Conservation (phyloP, 1,284 basidiomycete species). For the Coniferiporia sulphurascens region DNA sequence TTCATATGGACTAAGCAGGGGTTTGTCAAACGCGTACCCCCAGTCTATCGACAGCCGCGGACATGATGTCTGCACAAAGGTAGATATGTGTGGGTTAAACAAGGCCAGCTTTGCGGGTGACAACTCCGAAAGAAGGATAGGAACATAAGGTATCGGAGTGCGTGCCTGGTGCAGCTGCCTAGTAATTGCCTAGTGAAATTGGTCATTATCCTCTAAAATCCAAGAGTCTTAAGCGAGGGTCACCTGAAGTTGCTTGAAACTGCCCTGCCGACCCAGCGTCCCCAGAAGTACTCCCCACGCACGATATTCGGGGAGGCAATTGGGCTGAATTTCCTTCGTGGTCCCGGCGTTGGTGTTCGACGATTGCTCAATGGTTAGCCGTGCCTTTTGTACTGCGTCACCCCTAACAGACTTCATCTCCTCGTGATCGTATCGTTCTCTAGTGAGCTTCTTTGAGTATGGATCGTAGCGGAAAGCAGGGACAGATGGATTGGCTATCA, state of each 20-base stretch:
- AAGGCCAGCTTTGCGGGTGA: slow-evolving; percentile 91
- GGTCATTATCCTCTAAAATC: neutral
- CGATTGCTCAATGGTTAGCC: slow-evolving; percentile 47
- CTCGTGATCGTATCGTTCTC: slow-evolving; percentile 87
- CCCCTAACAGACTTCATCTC: slow-evolving; percentile 80
- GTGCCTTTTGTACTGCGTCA: slow-evolving; percentile 75
- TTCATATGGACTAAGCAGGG: slow-evolving; percentile 93
- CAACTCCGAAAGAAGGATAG: slow-evolving; percentile 91
- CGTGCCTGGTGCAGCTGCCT: slow-evolving; percentile 53
- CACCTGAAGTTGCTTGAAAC: slow-evolving; percentile 81
- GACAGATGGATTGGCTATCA: slow-evolving; percentile 97
- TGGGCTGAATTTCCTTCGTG: neutral
- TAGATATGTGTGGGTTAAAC: slow-evolving; percentile 76
- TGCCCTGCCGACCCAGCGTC: slow-evolving; percentile 93
- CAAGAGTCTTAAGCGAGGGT: slow-evolving; percentile 15
- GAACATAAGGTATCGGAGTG: slow-evolving; percentile 70
- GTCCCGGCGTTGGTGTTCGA: slow-evolving; percentile 8
- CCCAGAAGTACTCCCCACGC: slow-evolving; percentile 95
- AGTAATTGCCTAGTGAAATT: slow-evolving; percentile 62
- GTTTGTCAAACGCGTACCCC: slow-evolving; percentile 92
- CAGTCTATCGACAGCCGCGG: slow-evolving; percentile 96
- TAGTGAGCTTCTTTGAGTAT: slow-evolving; percentile 94
- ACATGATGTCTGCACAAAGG: slow-evolving; percentile 95
- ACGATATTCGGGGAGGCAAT: slow-evolving; percentile 21
- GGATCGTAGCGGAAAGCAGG: slow-evolving; percentile 98